Evolutionary conservation across 768 basidiomycete genomes (phyloP).

Genomic region (Dentipellis sp.): DNA sequence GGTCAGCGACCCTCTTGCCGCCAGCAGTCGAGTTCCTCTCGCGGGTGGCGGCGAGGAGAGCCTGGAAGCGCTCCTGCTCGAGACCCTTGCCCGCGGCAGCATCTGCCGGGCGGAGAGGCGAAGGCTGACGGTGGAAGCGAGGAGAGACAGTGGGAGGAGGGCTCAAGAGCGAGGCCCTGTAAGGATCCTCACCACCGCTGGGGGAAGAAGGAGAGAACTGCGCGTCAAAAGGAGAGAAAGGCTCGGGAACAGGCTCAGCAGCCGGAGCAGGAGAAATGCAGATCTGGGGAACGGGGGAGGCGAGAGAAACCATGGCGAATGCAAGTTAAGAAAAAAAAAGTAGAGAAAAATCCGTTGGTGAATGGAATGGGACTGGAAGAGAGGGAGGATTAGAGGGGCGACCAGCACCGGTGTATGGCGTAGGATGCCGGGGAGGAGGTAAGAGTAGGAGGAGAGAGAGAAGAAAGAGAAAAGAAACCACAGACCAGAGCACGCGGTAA

Average conservation of each 20-base stretch:
- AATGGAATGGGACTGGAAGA: neutral
- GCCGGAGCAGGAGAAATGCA: slow-evolving; percentile 60
- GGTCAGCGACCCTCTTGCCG: slow-evolving; percentile 41
- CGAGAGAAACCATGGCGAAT: slow-evolving; percentile 21
- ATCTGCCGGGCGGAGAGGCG: slow-evolving; percentile 40
- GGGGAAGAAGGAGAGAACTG: slow-evolving; percentile 19
- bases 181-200: slow-evolving; percentile 36
- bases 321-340: slow-evolving; percentile 11
- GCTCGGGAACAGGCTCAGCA: slow-evolving; percentile 39
- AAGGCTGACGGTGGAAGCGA: slow-evolving; percentile 32
- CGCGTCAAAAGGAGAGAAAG: slow-evolving; percentile 52
- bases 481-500: slow-evolving; percentile 16
- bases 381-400: slow-evolving; percentile 16
- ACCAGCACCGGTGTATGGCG: slow-evolving; percentile 25
- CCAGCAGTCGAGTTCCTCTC: slow-evolving; percentile 40
- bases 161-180: slow-evolving; percentile 49
- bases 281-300: slow-evolving; percentile 51
- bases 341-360: slow-evolving; percentile 32
- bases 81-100: slow-evolving; percentile 41
- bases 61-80: slow-evolving; percentile 53
- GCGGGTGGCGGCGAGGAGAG: slow-evolving; percentile 50
- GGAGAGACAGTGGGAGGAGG: slow-evolving; percentile 41
- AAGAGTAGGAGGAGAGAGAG: slow-evolving; percentile 19
- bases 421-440: slow-evolving; percentile 27
- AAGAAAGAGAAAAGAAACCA: slow-evolving; percentile 3